These are phyloP conservation scores for Herpetomonas samuelpessoai DNA, from an alignment of 208 protist species.

Conservation along the genomic window DNA sequence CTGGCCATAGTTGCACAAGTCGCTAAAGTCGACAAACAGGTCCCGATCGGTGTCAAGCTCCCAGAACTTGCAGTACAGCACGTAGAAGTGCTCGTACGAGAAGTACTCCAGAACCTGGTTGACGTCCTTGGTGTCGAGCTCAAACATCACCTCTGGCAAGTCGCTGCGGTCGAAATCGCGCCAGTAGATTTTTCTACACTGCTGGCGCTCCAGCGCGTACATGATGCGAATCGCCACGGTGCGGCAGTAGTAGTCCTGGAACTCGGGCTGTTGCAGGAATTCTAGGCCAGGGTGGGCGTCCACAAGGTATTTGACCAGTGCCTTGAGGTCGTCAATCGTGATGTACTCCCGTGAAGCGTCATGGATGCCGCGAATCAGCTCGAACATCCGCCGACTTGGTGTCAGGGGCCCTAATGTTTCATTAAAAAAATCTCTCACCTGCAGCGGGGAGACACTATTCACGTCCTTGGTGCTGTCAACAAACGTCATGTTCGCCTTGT, in stretches of 20 bases:
- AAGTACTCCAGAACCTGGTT: constrained; percentile 94
- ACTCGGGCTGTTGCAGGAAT: constrained; percentile 95
- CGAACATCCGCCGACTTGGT: constrained; percentile 69
- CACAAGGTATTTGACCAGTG: constrained; percentile 71
- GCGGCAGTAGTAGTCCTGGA: constrained; percentile 94
- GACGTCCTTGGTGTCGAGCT: constrained; percentile 84
- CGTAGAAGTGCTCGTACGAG: constrained; percentile 99
- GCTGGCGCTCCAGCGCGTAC: constrained; percentile 88
- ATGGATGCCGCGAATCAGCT: constrained; percentile 49
- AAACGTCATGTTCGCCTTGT: constrained; percentile 45
- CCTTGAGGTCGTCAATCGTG: constrained; percentile 66
- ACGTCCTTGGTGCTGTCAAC: constrained; percentile 19
- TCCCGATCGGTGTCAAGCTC: constrained; percentile 97
- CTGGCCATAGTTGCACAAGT: constrained; percentile 89
- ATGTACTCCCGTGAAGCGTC: constrained; percentile 46
- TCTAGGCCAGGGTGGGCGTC: constrained; percentile 88
- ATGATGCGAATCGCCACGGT: constrained; percentile 96
- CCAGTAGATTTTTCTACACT: constrained; percentile 72
- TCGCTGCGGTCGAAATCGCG: constrained; percentile 84
- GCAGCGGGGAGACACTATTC: constrained; percentile 41
- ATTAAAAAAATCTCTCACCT: constrained; percentile 59
- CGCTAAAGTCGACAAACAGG: constrained; percentile 79
- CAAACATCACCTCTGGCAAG: constrained; percentile 77
- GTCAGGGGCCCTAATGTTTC: constrained; percentile 50
- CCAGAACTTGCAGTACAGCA: constrained; percentile 99